Conservation (phyloP, 768 basidiomycete species). For the Hygrophorus russula region DNA sequence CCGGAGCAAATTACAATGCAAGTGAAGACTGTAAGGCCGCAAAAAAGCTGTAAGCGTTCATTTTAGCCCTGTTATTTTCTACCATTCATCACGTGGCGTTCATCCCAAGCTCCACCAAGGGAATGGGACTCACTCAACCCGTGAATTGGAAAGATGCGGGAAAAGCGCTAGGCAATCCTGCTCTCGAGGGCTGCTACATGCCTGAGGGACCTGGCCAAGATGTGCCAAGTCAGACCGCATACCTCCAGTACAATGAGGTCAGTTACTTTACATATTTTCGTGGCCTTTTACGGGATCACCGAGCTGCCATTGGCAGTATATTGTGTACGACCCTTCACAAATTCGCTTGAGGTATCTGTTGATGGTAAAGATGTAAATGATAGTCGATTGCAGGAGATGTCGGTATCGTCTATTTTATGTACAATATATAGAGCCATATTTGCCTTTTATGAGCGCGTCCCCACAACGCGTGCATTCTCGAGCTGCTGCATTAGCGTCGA, state of each 20-base stretch:
- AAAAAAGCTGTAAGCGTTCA: slow-evolving; percentile 23
- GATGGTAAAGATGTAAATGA: slow-evolving; percentile 49
- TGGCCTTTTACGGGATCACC: not conserved
- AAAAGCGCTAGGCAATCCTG: slow-evolving; percentile 32
- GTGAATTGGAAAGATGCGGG: slow-evolving; percentile 51
- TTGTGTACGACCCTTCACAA: slow-evolving; percentile 47
- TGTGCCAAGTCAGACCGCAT: slow-evolving; percentile 16
- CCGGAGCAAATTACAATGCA: slow-evolving; percentile 36
- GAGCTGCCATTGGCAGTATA: slow-evolving; percentile 30
- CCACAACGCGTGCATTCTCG: no score
- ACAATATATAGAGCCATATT: no score
- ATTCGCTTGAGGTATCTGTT: slow-evolving; percentile 47
- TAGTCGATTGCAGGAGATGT: no score
- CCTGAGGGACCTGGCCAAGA: slow-evolving; percentile 38
- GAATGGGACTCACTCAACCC: slow-evolving; percentile 42
- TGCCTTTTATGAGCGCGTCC: no score
- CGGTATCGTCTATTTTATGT: no score
- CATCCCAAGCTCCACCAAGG: slow-evolving; percentile 38
- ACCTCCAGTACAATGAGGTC: slow-evolving; percentile 49
- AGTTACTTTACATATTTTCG: slow-evolving; percentile 6
- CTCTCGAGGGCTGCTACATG: slow-evolving; percentile 44
- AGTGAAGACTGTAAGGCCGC: slow-evolving; percentile 32
- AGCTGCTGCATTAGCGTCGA: no score
- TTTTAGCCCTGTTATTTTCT: not conserved
- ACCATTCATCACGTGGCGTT: not conserved